Conservation (phyloP, 805 yeast genomes). For the Wickerhamomyces canadensis region DNA sequence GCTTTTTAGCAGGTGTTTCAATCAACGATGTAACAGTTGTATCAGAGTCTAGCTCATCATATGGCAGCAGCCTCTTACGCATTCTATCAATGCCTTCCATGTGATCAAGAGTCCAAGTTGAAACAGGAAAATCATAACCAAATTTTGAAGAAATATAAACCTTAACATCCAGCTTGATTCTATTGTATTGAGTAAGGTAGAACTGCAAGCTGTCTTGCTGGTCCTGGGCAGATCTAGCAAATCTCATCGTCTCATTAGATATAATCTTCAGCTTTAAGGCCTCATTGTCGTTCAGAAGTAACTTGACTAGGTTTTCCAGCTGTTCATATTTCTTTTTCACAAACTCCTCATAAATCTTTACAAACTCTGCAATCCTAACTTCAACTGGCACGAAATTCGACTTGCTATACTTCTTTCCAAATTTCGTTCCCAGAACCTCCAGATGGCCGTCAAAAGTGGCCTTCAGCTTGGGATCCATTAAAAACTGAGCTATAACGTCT, state of each 20-base stretch:
- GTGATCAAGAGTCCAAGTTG: constrained; percentile 50
- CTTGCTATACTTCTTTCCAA: constrained; percentile 18
- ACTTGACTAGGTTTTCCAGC: constrained; percentile 13
- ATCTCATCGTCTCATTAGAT: constrained; percentile 41
- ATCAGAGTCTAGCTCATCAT: constrained; percentile 40
- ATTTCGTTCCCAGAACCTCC: constrained; percentile 18
- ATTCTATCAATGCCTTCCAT: constrained; percentile 68
- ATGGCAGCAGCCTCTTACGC: constrained; percentile 55
- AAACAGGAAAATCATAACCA: constrained; percentile 15
- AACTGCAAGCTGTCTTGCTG: constrained; percentile 52
- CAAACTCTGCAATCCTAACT: constrained; percentile 9
- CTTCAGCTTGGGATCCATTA: constrained; percentile 13
- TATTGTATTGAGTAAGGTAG: constrained; percentile 42
- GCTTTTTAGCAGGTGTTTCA: constrained; percentile 32
- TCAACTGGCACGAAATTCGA: constrained; percentile 11
- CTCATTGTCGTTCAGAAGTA: constrained; percentile 16
- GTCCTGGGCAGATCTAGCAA: constrained; percentile 57
- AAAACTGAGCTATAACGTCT: constrained; percentile 17
- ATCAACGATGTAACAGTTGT: constrained; percentile 38
- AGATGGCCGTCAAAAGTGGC: constrained; percentile 17
- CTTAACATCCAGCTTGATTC: constrained; percentile 37
- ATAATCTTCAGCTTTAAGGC: constrained; percentile 15
- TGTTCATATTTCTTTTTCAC: constrained; percentile 21
- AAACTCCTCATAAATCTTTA: constrained; percentile 13
- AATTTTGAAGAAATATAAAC: constrained; percentile 26